phyloP scores from a whole-genome alignment of 768 basidiomycete genomes.

The Trametes meyenii region DNA sequence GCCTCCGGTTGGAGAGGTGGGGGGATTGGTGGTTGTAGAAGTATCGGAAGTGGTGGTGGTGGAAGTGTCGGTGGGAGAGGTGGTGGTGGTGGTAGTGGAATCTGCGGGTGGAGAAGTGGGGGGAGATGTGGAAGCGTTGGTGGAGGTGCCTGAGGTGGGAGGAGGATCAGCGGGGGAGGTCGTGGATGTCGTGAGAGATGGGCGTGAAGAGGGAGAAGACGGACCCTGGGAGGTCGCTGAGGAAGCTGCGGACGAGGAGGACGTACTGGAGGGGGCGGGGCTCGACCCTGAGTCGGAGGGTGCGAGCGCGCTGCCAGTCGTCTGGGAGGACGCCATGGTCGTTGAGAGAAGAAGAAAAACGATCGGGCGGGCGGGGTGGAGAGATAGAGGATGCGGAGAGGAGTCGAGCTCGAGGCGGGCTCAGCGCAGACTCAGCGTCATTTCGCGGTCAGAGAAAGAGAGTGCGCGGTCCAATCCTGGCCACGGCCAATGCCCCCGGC shows the following conservation, averaged over 20 bases:
- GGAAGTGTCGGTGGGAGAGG: neutral
- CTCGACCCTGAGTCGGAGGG: neutral
- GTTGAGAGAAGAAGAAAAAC: constrained; percentile 11
- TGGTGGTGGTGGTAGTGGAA: constrained; percentile 10
- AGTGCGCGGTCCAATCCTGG: neutral
- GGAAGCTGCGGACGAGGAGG: constrained; percentile 10
- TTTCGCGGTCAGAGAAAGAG: neutral
- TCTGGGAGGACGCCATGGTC: constrained; percentile 18
- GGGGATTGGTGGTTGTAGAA: neutral
- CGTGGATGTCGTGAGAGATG: neutral
- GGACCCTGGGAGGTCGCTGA: neutral
- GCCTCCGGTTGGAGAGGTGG: constrained; percentile 1
- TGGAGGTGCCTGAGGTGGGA: constrained; percentile 11
- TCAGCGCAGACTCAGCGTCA: constrained; percentile 13
- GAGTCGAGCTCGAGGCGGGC: neutral
- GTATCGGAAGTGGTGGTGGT: constrained; percentile 6
- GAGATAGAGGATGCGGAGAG: neutral
- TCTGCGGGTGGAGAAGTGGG: neutral
- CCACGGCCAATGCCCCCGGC: too few relatives aligned
- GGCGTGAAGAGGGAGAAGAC: constrained; percentile 8
- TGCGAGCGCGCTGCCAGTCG: constrained; percentile 2
- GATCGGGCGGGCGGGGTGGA: neutral
- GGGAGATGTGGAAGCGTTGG: constrained; percentile 8
- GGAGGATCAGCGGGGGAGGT: constrained; percentile 12
- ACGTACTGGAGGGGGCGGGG: constrained; percentile 4